Percentiles rank a stretch among this genome's conserved stretches.
These are phyloP conservation scores for Cystobasidium onofrii DNA, from an alignment of 768 basidiomycete species.

Conservation along the genomic window DNA sequence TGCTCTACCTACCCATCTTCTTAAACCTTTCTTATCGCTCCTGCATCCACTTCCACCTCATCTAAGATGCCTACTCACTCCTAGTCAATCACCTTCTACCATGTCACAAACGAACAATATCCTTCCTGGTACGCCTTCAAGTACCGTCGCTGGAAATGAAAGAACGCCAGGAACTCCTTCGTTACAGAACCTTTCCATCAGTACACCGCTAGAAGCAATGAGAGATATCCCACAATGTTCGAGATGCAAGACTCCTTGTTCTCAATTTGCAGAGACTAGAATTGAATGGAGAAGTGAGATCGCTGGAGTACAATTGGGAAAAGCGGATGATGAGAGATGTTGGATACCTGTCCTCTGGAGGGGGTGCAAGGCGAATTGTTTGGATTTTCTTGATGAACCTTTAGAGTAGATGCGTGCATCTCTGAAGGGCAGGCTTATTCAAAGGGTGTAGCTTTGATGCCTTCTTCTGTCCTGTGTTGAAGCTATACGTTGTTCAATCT, in stretches of 20 bases:
- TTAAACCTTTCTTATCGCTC: constrained; percentile 24
- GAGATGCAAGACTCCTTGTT: constrained; percentile 29
- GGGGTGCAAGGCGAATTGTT: constrained; percentile 35
- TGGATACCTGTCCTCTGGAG: constrained; percentile 35
- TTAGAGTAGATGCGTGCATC: not conserved
- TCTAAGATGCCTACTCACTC: not conserved
- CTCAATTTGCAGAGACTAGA: constrained; percentile 32
- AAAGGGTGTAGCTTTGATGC: too few relatives aligned
- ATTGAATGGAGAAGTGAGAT: constrained; percentile 37
- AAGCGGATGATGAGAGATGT: not conserved
- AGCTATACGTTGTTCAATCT: too few relatives aligned
- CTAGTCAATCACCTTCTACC: not conserved
- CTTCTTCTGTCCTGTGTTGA: too few relatives aligned
- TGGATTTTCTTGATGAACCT: constrained; percentile 38
- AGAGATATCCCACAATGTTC: constrained; percentile 33
- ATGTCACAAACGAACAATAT: not conserved
- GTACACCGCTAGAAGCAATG: constrained; percentile 32
- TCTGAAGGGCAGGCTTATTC: too few relatives aligned
- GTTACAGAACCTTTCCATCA: not conserved
- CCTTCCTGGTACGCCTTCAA: not conserved
- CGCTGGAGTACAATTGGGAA: not conserved
- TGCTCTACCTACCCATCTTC: not conserved
- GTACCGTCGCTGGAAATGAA: not conserved
- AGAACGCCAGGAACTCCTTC: not conserved
- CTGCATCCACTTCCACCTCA: constrained; percentile 16